Evolutionary conservation across 176 grass and related monocot species (phyloP), one percentile per base, ranked within the genome.

Genomic region (Zea mays): DNA sequence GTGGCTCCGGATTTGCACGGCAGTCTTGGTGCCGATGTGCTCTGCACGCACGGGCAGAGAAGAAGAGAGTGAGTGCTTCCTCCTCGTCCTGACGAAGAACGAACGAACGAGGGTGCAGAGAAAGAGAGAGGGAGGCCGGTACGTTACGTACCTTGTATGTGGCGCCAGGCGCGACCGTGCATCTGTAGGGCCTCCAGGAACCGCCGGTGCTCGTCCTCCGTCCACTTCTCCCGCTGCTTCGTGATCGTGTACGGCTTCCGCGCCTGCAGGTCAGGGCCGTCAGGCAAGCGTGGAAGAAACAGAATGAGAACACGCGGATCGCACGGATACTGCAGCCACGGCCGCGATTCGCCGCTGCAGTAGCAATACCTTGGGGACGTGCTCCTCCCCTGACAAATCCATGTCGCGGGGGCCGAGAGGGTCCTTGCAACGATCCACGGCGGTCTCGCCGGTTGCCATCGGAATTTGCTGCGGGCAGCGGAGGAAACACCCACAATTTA

Each of bases 221-320:
- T 86, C 94, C 94, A 97, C 74, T 88, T 97, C 78, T 97, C 94
- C 17, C 94, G 85, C 69, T 97, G 94, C 86, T 97, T 97, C 0
- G 91, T 91, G 88, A 97, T 92, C 9, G 91, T 97, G 86, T 97
- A 97, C 72, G 94, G 86, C 85, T 97, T 97, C 44, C 94, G 90
- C 73, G 78, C 83, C 94, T 97, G 85, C n/a, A 27, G 27, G 27
- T 70, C 48, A 27, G 7, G 12, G n/a, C n/a, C n/a, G n/a, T n/a
- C 48, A 68, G 9, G 6, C 9, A 11, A 11, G 10, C 9, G 61
- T 41, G 47, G 40, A 89, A 37, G 40, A 67, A 20, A 48, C 52
- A 61, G 20, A 50, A 60, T 56, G 20, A 62, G 67, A 67, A 57
- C 14, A 48, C 47, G 79, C 34, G 20, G 33, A 5, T 27, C 27